These are phyloP conservation scores for Butyriboletus loyo DNA, from an alignment of 768 basidiomycete genomes.

Conservation along the genomic window DNA sequence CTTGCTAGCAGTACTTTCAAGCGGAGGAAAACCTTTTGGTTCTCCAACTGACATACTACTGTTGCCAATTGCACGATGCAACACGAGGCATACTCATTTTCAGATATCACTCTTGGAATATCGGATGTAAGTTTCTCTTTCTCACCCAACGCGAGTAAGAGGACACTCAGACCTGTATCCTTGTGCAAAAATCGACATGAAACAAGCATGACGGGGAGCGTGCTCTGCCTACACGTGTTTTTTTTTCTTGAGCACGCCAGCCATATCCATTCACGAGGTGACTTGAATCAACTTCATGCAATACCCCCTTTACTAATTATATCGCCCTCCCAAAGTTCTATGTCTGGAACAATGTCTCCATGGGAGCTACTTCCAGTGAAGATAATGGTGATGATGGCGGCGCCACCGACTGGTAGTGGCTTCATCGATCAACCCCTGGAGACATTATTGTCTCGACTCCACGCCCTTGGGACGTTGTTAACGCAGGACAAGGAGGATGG, in stretches of 20 bases:
- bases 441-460: neutral
- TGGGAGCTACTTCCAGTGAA: neutral
- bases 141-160: neutral
- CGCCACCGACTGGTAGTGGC: neutral
- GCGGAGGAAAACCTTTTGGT: neutral
- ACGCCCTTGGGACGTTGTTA: neutral
- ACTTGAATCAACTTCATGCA: neutral
- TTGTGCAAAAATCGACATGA: neutral
- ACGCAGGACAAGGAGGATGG: neutral
- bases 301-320: neutral
- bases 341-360: constrained; percentile 6
- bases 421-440: neutral
- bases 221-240: too few species aligned
- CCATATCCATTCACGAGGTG: neutral
- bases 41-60: neutral
- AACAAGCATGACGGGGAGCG: neutral
- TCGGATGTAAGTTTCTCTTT: neutral
- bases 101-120: neutral
- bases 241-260: neutral
- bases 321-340: neutral
- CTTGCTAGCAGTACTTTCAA: neutral
- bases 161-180: neutral
- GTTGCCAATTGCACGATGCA: neutral
- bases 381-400: neutral
- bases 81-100: neutral